phyloP scores from a whole-genome alignment of 1,284 basidiomycete species.

The Vanrija humicola region DNA sequence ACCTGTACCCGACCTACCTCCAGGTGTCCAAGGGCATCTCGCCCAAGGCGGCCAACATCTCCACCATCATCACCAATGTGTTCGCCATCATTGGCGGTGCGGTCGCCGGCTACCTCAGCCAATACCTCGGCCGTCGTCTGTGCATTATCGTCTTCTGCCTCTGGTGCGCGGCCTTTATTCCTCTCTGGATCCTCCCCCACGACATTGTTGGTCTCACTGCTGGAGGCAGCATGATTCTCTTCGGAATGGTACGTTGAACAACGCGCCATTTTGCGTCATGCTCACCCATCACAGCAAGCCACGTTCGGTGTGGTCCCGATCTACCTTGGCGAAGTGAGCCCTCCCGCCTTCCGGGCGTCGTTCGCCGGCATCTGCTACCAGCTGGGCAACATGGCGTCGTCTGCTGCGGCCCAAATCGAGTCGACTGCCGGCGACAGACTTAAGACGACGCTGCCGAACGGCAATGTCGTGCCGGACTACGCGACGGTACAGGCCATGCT shows the following conservation, averaged over 20 bases:
- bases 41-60: conserved; percentile 62
- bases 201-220: conserved; percentile 40
- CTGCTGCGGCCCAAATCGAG: conserved; percentile 87
- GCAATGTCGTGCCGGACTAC: conserved; percentile 60
- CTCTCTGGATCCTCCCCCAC: conserved; percentile 78
- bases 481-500: conserved; percentile 82
- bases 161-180: conserved; percentile 51
- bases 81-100: conserved; percentile 75
- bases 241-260: too few relatives aligned
- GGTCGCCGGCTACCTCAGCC: conserved; percentile 71
- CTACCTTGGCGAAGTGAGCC: conserved; percentile 75
- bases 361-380: conserved; percentile 93
- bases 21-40: conserved; percentile 21
- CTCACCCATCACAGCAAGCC: conserved; percentile 56
- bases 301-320: conserved; percentile 51
- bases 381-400: conserved; percentile 67
- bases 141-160: conserved; percentile 52
- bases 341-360: conserved; percentile 80
- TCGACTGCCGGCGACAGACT: conserved; percentile 57
- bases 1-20: conserved; percentile 31
- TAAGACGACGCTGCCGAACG: conserved; percentile 45
- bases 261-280: conserved; percentile 63
- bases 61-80: conserved; percentile 67
- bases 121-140: conserved; percentile 81
- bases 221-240: conserved; percentile 19